Evolutionary conservation across 768 basidiomycete genomes (phyloP).

Genomic region (Lentinus tigrinus): DNA sequence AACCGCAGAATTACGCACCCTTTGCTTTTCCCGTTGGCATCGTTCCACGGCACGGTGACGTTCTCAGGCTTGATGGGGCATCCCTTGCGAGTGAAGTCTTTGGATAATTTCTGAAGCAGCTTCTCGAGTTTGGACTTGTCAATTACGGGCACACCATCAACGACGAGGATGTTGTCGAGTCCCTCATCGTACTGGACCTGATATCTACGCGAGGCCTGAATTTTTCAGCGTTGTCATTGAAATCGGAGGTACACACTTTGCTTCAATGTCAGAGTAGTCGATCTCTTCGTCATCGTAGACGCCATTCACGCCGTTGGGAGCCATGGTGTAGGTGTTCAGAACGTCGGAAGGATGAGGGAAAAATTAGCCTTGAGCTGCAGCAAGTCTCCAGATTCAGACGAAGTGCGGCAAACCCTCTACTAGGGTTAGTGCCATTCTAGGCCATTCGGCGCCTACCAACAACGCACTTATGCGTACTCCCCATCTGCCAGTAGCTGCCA

Average conservation of each 20-base stretch:
- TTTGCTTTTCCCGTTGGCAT: constrained; percentile 80
- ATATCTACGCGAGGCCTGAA: constrained; percentile 57
- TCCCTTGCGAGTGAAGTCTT: constrained; percentile 83
- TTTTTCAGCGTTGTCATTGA: not conserved
- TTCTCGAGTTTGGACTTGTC: constrained; percentile 83
- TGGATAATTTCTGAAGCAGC: constrained; percentile 76
- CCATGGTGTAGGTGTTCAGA: constrained; percentile 13
- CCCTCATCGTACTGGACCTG: constrained; percentile 80
- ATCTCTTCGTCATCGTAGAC: constrained; percentile 56
- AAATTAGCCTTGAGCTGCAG: constrained; percentile 10
- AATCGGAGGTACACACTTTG: constrained; percentile 52
- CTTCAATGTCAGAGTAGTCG: constrained; percentile 87
- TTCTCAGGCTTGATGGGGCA: constrained; percentile 71
- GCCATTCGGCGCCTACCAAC: not conserved
- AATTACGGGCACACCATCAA: constrained; percentile 91
- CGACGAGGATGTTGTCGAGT: constrained; percentile 87
- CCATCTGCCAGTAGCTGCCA: too few species aligned
- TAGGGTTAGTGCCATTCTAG: constrained; percentile 7
- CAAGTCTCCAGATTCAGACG: too few species aligned
- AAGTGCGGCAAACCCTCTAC: constrained; percentile 1
- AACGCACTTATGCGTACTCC: too few species aligned
- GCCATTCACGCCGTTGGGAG: constrained; percentile 27
- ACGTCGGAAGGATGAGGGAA: constrained; percentile 9
- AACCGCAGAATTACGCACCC: constrained; percentile 56
- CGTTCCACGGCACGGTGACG: constrained; percentile 89